Evolutionary conservation across 352 stramenopile genomes (phyloP).

Genomic region (Phytophthora melonis): DNA sequence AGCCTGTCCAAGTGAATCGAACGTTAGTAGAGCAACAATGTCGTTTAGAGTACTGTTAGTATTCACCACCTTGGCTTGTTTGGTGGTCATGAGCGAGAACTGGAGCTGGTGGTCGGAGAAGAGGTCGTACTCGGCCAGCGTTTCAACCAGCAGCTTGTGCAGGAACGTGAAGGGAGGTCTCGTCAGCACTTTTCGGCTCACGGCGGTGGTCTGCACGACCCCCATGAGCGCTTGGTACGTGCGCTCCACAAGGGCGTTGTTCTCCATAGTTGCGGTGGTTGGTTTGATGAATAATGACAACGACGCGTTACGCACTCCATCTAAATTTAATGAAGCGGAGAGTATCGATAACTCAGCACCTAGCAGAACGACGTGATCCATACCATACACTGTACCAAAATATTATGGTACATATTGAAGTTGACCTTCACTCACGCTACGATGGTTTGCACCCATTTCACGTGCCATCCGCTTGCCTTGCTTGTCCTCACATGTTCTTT

Average conservation of each 20-base stretch:
- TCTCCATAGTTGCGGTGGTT: neutral
- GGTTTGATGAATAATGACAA: neutral
- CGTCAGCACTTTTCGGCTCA: slow-evolving; percentile 73
- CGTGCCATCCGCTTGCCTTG: neutral
- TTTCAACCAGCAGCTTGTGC: slow-evolving; percentile 83
- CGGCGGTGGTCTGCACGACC: slow-evolving; percentile 72
- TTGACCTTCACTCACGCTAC: slow-evolving; percentile 35
- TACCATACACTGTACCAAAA: neutral
- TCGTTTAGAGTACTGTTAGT: neutral
- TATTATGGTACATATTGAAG: slow-evolving; percentile 36
- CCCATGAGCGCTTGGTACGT: slow-evolving; percentile 71
- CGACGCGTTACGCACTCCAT: neutral
- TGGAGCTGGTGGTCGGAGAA: slow-evolving; percentile 74
- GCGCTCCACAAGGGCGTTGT: slow-evolving; percentile 58
- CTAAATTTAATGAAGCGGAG: slow-evolving; percentile 10
- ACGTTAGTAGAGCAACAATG: neutral
- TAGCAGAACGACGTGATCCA: too few relatives aligned
- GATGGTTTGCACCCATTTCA: slow-evolving; percentile 11
- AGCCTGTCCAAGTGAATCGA: slow-evolving; percentile 38
- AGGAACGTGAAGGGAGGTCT: slow-evolving; percentile 87
- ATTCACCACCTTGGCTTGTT: slow-evolving; percentile 73
- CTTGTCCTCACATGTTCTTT: slow-evolving; percentile 2
- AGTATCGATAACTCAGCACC: neutral
- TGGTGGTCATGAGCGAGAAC: slow-evolving; percentile 64
- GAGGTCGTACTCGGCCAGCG: slow-evolving; percentile 64